These are phyloP conservation scores for Thymus quinquecostatus DNA, from an alignment of 257 asterid species.

Conservation along the genomic window DNA sequence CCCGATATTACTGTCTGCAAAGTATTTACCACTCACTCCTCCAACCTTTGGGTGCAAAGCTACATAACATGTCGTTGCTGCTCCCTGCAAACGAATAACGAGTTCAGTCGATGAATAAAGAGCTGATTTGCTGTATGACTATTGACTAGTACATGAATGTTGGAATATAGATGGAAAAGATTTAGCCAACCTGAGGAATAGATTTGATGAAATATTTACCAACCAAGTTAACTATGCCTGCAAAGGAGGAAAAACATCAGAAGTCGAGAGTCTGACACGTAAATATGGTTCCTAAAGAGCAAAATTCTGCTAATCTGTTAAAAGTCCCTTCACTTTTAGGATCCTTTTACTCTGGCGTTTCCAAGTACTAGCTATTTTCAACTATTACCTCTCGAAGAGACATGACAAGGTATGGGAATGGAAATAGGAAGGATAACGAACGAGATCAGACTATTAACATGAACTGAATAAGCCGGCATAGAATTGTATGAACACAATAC, in stretches of 20 bases:
- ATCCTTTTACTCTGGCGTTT: too few relatives aligned
- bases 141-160: neutral
- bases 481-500: neutral
- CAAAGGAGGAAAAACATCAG: constrained; percentile 27
- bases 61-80: constrained; percentile 71
- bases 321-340: too few relatives aligned
- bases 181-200: constrained; percentile 61
- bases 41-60: constrained; percentile 73
- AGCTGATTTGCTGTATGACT: neutral
- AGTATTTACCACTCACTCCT: constrained; percentile 75
- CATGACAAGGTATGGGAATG: neutral
- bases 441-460: neutral
- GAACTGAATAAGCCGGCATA: neutral
- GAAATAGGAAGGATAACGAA: too few relatives aligned
- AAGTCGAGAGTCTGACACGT: neutral
- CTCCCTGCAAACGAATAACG: constrained; percentile 42
- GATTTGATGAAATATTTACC: constrained; percentile 65
- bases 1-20: constrained; percentile 50
- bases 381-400: neutral
- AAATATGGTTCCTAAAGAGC: too few relatives aligned
- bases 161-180: neutral
- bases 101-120: neutral
- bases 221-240: constrained; percentile 53
- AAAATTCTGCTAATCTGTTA: too few relatives aligned
- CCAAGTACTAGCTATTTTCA: too few relatives aligned